These are phyloP conservation scores for Alternaria arborescens DNA, from an alignment of 2,329 filamentous ascomycete genomes.

Conservation along the genomic window DNA sequence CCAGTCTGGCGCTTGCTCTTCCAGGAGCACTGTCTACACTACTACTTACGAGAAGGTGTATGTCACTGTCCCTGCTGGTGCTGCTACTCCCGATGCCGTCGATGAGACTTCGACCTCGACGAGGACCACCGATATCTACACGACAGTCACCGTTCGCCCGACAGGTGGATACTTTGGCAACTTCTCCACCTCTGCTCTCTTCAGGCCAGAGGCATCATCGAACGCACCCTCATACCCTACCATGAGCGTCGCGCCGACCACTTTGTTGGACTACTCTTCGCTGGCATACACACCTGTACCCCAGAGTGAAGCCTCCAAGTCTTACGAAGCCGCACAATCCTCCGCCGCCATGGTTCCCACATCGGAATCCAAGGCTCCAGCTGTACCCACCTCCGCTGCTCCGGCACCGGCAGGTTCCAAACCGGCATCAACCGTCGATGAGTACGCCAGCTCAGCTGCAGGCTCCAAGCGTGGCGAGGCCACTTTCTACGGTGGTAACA, in stretches of 20 bases:
- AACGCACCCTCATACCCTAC: conserved; percentile 14
- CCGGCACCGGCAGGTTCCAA: not conserved
- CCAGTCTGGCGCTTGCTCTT: conserved; percentile 10
- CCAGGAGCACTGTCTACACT: conserved; percentile 27
- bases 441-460: conserved; percentile 5
- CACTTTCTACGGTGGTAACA: conserved; percentile 52
- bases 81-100: conserved; percentile 13
- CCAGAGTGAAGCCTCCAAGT: conserved; percentile 1
- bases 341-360: conserved; percentile 5
- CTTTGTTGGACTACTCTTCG: not conserved
- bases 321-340: conserved; percentile 1
- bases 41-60: conserved; percentile 32
- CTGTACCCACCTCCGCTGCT: conserved; percentile 12
- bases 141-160: conserved; percentile 28
- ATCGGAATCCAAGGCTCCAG: conserved; percentile 6
- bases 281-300: conserved; percentile 3
- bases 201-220: not conserved
- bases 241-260: not conserved
- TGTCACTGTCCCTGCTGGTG: conserved; percentile 31
- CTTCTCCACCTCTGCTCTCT: conserved; percentile 20
- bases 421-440: not conserved
- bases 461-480: conserved; percentile 39
- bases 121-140: conserved; percentile 23
- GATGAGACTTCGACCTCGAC: conserved; percentile 20
- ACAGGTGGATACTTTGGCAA: conserved; percentile 13